Percentiles rank a stretch among this genome's conserved stretches.
Conservation (phyloP, 2,329 filamentous ascomycete species). For the Scedosporium minutisporum region DNA sequence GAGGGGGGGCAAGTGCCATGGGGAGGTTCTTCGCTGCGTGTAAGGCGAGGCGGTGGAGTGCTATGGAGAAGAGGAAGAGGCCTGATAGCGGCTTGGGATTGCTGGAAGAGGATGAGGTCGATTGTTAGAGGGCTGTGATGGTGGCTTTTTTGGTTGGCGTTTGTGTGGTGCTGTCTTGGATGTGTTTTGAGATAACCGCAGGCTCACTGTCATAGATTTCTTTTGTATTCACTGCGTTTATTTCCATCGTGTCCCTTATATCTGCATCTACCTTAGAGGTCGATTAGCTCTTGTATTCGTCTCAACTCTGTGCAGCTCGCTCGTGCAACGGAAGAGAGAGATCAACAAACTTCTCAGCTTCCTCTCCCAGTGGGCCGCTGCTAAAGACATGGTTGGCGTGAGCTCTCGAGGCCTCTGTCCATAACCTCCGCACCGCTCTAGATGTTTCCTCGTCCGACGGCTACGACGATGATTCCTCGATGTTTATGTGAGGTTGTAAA, state of each 20-base stretch:
- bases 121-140: conserved; percentile 6
- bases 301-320: too few species aligned
- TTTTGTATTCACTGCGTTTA: background rate
- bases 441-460: too few species aligned
- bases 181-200: background rate
- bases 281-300: too few species aligned
- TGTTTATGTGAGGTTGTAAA: too few species aligned
- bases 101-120: conserved; percentile 41
- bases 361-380: too few species aligned
- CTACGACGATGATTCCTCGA: too few species aligned
- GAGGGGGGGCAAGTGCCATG: conserved; percentile 9
- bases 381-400: too few species aligned
- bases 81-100: conserved; percentile 48
- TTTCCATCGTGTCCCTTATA: background rate
- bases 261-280: too few species aligned
- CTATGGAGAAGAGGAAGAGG: conserved; percentile 31
- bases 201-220: background rate
- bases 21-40: conserved; percentile 16
- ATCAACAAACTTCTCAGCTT: too few species aligned
- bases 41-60: conserved; percentile 19
- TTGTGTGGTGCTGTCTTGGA: background rate
- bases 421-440: too few species aligned
- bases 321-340: too few species aligned
- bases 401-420: too few species aligned
- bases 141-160: background rate